Base-by-base conservation (phyloP, 2,329 filamentous ascomycete species). In the Beauveria medogensis region DNA sequence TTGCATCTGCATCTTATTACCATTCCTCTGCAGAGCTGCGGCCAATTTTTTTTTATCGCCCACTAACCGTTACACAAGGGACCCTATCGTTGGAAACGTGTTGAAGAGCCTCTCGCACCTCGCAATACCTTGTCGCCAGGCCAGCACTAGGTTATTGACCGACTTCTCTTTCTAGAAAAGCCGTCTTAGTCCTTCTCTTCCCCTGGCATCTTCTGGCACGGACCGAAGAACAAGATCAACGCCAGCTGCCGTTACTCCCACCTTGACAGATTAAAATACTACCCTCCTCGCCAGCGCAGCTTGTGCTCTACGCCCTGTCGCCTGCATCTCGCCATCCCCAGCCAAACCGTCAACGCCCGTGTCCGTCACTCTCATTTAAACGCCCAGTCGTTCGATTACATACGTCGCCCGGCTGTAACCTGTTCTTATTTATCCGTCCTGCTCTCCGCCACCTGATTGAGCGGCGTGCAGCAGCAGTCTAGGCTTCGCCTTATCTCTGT, bases 51-150 rank as follows among this genome's bases (percentile, higher is more conserved):
- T 44, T 2, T 28, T 57, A n/a, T n/a, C 28, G 44, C 55, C n/a
- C 41, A 50, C 55, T 24, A 57, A 50, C 30, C 1, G 55, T 26
- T 26, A 26, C 43, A 57, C 55, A 40, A 7, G 30, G 40, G 30
- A 28, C 44, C 44, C 22, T 55, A 41, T 37, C n/a, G 37, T 43
- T n/a, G 43, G 28, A 56, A 59, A 50, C 62, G 59, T 60, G 57
- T 63, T 55, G 55, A 63, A 59, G 57, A 53, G 28, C 44, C 40
- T 61, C 37, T 43, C 59, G 26, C 59, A 55, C 62, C 62, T 63
- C 59, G 62, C 34, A 26, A 50, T 20, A 41, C 55, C 55, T 57
- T 57, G 55, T 46, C 55, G 16, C 41, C 43, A 41, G 46, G 20
- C 14, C 44, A 18, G 22, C 30, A 26, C 54, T 8, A 3, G 5